Base-by-base conservation (phyloP, 164 flowering plant genomes). In the Liquidambar formosana region DNA sequence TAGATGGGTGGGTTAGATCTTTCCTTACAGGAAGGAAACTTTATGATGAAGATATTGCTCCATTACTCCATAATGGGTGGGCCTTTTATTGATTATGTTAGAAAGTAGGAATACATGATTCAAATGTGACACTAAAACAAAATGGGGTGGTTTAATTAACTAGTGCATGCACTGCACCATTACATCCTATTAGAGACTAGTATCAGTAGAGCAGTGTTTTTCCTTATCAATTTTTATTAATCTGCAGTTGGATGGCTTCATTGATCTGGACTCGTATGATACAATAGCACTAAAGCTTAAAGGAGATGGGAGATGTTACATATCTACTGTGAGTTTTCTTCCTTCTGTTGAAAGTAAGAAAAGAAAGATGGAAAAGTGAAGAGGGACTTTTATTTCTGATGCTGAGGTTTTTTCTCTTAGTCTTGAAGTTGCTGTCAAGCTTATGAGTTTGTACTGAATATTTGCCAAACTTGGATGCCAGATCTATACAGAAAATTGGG, bases 401-500 rank as follows among this genome's bases (percentile, higher is more conserved):
- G 64, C 47, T 15, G 21, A n/a, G 15, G 5, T 33, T 57, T 12
- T 33, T 1, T 61, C 47, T 41, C 21, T n/a, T 5, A 61, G 16
- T 61, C 22, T 61, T 33, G 8, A 8, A 43, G 26, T 38, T 19
- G 10, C 8, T 38, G 46, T 19, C 47, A 44, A 16, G 0, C 47
- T 21, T 41, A 14, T 10, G 15, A 44, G 23, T 44, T 61, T n/a
- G 48, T 15, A n/a, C 15, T 23, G 57, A 52, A 44, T 10, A 18
- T 45, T 58, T 6, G 48, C 28, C 51, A 33, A 19, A 58, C 38
- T 61, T 67, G 46, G 33, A 25, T 82, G 74, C 81, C 63, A 94
- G 99, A 94, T 94, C 49, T 94, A 94, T 71, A 94, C 99, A n/a
- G 99, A 94, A 53, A 94, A 92, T 70, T 94, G 99, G 99, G 96